Evolutionary conservation across 345 rosid genomes (phyloP).

Genomic region (Aegle marmelos): DNA sequence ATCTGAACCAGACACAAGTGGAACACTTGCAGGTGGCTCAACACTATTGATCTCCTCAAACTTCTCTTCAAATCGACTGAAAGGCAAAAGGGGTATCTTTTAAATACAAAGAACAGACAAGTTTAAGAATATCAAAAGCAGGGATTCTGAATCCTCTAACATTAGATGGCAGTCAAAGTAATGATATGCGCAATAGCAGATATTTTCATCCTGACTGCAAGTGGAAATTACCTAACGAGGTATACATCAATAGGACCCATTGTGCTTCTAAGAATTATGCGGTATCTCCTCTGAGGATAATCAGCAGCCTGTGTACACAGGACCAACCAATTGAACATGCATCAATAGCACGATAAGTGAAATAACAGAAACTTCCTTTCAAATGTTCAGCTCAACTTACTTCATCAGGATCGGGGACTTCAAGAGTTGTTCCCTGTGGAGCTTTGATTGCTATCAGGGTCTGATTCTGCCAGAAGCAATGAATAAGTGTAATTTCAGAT

Average conservation of each 20-base stretch:
- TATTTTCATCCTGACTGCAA: not conserved
- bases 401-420: constrained; percentile 94
- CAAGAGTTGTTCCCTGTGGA: constrained; percentile 97
- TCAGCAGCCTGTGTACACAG: constrained; percentile 60
- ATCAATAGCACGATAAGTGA: constrained; percentile 19
- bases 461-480: constrained; percentile 59
- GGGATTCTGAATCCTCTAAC: not conserved
- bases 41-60: constrained; percentile 67
- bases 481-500: constrained; percentile 16
- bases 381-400: constrained; percentile 39
- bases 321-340: constrained; percentile 29
- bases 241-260: constrained; percentile 99
- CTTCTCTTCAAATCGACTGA: constrained; percentile 91
- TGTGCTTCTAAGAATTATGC: constrained; percentile 89
- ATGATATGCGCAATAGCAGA: not conserved
- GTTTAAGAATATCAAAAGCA: constrained; percentile 1
- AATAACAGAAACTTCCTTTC: not conserved
- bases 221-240: constrained; percentile 65
- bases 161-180: not conserved
- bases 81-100: constrained; percentile 12
- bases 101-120: constrained; percentile 8
- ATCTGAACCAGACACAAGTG: constrained; percentile 58
- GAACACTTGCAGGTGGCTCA: constrained; percentile 43
- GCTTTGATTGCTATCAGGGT: constrained; percentile 96
- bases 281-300: constrained; percentile 78